A percentile compares a stretch with the other conserved stretches of the same genome.
Conservation (phyloP, 352 stramenopile genomes). For the Pythium diclinum region DNA sequence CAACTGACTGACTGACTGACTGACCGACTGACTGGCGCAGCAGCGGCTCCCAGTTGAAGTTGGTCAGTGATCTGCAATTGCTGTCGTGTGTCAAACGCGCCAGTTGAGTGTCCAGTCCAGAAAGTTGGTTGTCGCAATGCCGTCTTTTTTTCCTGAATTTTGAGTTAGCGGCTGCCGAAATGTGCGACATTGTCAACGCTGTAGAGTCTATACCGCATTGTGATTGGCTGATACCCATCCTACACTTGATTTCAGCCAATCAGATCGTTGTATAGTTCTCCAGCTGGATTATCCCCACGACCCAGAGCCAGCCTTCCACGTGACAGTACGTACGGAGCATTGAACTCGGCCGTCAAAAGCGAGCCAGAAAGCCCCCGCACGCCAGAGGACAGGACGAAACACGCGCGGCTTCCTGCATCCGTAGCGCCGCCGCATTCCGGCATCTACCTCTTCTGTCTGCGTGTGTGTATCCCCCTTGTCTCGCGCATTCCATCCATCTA, state of each 20-base stretch:
- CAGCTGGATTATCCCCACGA: background rate
- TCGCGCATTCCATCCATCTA: background rate
- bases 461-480: background rate
- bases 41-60: background rate
- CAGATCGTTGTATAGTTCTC: background rate
- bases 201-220: background rate
- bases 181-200: background rate
- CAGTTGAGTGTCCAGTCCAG: background rate
- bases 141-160: background rate
- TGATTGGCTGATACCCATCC: conserved; percentile 8
- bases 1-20: background rate
- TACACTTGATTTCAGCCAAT: background rate
- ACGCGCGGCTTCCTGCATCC: background rate
- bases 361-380: background rate
- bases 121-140: background rate
- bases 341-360: background rate
- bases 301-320: conserved; percentile 3
- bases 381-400: background rate
- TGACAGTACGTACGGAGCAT: background rate
- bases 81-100: background rate
- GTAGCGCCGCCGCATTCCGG: background rate
- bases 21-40: background rate
- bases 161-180: background rate
- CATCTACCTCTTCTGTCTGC: background rate
- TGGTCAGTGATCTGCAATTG: background rate